Conservation (phyloP, 176 grass and related monocot species). For the Ensete ventricosum region DNA sequence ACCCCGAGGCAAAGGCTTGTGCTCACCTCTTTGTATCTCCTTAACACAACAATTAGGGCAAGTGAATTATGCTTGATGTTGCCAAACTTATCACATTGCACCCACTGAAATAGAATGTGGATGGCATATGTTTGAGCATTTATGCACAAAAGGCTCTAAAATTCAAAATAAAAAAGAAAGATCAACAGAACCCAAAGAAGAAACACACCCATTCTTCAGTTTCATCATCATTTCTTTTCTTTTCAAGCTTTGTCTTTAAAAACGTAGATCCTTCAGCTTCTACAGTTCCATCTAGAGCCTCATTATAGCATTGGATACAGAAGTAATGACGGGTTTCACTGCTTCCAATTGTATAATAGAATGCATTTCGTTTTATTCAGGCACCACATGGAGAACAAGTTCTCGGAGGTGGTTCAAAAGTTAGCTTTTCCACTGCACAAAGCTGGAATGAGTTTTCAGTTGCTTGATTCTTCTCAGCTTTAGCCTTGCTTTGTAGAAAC, state of each 20-base stretch:
- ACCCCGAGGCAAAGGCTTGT: conserved; percentile 86
- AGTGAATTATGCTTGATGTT: conserved; percentile 85
- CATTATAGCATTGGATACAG: conserved; percentile 89
- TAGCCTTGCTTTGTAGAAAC: conserved; percentile 80
- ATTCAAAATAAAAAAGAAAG: neutral
- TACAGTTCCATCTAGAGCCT: conserved; percentile 71
- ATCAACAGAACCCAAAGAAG: neutral
- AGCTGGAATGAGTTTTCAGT: conserved; percentile 98
- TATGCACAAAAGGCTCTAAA: neutral
- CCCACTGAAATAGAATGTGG: conserved; percentile 55
- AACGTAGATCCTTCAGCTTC: conserved; percentile 63
- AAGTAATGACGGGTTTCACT: conserved; percentile 83
- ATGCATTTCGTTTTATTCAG: conserved; percentile 93
- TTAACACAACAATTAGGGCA: conserved; percentile 89
- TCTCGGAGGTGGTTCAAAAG: conserved; percentile 94
- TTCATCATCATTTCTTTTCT: conserved; percentile 97
- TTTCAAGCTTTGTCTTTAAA: conserved; percentile 69
- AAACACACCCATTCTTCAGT: conserved; percentile 96
- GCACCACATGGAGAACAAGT: conserved; percentile 91
- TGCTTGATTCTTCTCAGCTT: conserved; percentile 97
- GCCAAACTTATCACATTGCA: conserved; percentile 97
- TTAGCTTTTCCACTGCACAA: conserved; percentile 94
- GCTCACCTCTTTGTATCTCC: conserved; percentile 69
- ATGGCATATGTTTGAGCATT: neutral
- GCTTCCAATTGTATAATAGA: conserved; percentile 78